phyloP scores from a whole-genome alignment of 176 grass and related monocot species.

The Calamus simplicifolius region DNA sequence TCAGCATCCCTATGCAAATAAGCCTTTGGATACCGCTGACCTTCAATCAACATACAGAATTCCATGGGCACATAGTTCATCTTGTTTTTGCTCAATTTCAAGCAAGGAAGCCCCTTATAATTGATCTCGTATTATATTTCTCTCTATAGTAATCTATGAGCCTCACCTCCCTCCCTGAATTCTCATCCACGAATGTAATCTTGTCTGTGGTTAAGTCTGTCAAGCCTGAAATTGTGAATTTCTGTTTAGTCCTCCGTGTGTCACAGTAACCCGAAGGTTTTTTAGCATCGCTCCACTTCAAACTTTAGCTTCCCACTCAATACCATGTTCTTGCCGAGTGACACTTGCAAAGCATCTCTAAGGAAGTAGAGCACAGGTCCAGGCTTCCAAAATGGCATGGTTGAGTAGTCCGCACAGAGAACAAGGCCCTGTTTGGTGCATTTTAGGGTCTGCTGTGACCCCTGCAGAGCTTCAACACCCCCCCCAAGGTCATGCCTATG shows the following conservation, averaged over 20 bases:
- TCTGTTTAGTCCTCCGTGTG: conserved; percentile 38
- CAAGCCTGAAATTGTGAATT: conserved; percentile 40
- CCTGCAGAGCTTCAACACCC: conserved; percentile 35
- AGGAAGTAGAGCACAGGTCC: conserved; percentile 30
- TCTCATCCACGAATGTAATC: conserved; percentile 38
- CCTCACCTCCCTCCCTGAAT: conserved; percentile 24
- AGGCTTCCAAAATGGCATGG: conserved; percentile 39
- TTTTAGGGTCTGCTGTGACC: conserved; percentile 42
- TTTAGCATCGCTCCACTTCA: conserved; percentile 17
- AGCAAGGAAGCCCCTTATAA: conserved; percentile 43
- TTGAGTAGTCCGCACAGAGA: conserved; percentile 44
- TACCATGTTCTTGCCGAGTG: conserved; percentile 10
- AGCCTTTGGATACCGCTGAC: conserved; percentile 43
- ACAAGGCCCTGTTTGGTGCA: conserved; percentile 29
- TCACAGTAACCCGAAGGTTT: conserved; percentile 41
- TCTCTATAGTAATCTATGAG: conserved; percentile 37
- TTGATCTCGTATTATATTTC: conserved; percentile 23
- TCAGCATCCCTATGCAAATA: conserved; percentile 18
- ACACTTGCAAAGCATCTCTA: background rate
- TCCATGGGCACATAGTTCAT: conserved; percentile 47
- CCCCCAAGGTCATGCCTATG: background rate
- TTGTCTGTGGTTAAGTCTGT: conserved; percentile 26
- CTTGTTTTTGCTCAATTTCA: conserved; percentile 54
- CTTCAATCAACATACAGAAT: conserved; percentile 41
- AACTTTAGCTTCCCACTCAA: conserved; percentile 5